Base-by-base conservation (phyloP, 1,284 basidiomycete species). In the Pisolithus thermaeus region DNA sequence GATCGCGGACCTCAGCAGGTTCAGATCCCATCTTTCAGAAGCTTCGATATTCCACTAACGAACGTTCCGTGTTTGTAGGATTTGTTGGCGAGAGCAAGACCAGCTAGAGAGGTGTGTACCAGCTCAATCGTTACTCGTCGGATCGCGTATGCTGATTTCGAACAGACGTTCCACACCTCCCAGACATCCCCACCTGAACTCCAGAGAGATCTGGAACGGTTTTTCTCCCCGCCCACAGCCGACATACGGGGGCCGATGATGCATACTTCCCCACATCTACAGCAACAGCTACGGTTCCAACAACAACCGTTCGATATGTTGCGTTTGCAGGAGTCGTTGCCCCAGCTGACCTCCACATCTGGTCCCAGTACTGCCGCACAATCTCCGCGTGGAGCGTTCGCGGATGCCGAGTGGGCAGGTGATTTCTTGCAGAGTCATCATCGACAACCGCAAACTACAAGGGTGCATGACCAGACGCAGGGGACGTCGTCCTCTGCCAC, bases 1-100 rank as follows among this genome's bases (percentile, higher is more conserved):
- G 90, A 92, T 65, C 76, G 87, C 60, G 89, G 88, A 18, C 65
- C 81, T 8, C 87, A 90, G 66, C 88, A 90, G 73, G 90, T 90
- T 39, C 20, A 69, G 57, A 35, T 25, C 27, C 14, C 20, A 27
- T 27, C 1, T 5, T 27, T 27, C 7, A 1, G 5, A 27, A 27
- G 25, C 7, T 5, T 27, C 25, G 25, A 5, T 18, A 22, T 23
- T 3, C 41, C 11, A n/a, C 25, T 46, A 14, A 30, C 36, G 35
- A 14, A 46, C 28, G n/a, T n/a, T 52, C 18, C 58, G 48, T 18
- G 23, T 12, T 40, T 46, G 12, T 61, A 89, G 86, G 86, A 89
- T 63, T 75, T 81, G 54, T 83, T 87, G 64, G 75, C 73, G 27
- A 73, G 78, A 49, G 76, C 80, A 41, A 78, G 80, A 0, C 71